phyloP scores from a whole-genome alignment of 2,329 filamentous ascomycete genomes.

The Sporothrix mexicana region DNA sequence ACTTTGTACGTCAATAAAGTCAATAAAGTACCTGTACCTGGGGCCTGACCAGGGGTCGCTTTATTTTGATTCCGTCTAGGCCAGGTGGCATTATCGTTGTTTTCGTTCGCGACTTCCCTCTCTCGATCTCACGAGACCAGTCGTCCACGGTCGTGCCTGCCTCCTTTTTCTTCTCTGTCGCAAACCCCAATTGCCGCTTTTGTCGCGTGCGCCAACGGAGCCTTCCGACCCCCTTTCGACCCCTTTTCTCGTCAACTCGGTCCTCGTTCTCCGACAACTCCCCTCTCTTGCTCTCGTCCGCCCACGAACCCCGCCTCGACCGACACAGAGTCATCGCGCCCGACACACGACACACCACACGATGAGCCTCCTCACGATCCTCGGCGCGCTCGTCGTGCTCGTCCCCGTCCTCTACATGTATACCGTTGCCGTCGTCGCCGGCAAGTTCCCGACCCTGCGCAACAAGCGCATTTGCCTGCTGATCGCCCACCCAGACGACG shows the following conservation, averaged over 20 bases:
- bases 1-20: too few species aligned
- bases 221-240: neutral
- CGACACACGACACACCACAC: too few species aligned
- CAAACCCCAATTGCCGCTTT: conserved; percentile 4
- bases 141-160: neutral
- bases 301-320: neutral
- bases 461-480: conserved; percentile 90
- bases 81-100: conserved; percentile 37
- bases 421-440: conserved; percentile 53
- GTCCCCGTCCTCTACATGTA: conserved; percentile 60
- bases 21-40: too few species aligned
- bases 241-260: neutral
- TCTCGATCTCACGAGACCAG: conserved; percentile 19
- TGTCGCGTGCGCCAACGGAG: neutral
- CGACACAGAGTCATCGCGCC: too few species aligned
- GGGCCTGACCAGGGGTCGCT: neutral
- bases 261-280: neutral
- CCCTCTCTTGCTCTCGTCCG: neutral
- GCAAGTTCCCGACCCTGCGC: conserved; percentile 68
- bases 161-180: neutral
- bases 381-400: conserved; percentile 46
- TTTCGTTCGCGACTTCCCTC: conserved; percentile 14
- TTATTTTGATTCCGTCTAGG: neutral
- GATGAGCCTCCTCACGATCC: conserved; percentile 25
- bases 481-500: conserved; percentile 97